Percentiles rank a stretch among this genome's conserved stretches.
phyloP scores from a whole-genome alignment of 2,329 filamentous ascomycete species.

The Daldinia sp. region DNA sequence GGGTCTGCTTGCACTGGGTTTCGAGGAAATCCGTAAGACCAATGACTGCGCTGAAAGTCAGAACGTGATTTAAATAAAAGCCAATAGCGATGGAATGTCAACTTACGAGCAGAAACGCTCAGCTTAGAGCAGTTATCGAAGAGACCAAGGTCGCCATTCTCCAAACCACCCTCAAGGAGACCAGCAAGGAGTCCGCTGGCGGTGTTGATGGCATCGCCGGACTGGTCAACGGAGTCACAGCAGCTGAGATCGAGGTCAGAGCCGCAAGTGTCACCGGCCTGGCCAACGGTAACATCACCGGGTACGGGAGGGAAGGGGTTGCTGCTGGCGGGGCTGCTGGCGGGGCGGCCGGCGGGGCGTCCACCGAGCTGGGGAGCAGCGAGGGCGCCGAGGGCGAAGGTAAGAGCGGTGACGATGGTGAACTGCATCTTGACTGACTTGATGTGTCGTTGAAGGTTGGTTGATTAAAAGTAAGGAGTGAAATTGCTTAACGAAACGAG shows the following conservation, averaged over 20 bases:
- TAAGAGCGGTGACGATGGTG: conserved; percentile 48
- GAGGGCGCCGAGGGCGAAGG: conserved; percentile 47
- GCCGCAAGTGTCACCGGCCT: conserved; percentile 45
- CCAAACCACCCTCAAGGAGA: conserved; percentile 39
- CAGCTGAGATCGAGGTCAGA: conserved; percentile 45
- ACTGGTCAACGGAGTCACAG: conserved; percentile 46
- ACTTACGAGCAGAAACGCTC: conserved; percentile 41
- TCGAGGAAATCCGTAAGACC: conserved; percentile 43
- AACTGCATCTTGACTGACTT: conserved; percentile 53
- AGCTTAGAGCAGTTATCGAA: conserved; percentile 47
- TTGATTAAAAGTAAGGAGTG: conserved; percentile 19
- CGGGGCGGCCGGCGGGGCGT: background rate
- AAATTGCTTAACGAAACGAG: conserved; percentile 25
- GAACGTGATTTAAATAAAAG: background rate
- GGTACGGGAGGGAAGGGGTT: conserved; percentile 27
- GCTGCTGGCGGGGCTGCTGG: too few relatives aligned
- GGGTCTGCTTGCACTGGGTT: conserved; percentile 45
- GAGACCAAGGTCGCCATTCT: conserved; percentile 37
- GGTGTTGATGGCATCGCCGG: conserved; percentile 38
- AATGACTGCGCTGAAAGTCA: conserved; percentile 29
- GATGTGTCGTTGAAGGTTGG: conserved; percentile 27
- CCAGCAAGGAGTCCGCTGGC: conserved; percentile 42
- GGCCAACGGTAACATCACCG: conserved; percentile 42
- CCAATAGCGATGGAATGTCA: too few relatives aligned
- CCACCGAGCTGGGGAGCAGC: conserved; percentile 37